Conservation (phyloP, 148 eudicot genomes). For the Rhododendron molle region DNA sequence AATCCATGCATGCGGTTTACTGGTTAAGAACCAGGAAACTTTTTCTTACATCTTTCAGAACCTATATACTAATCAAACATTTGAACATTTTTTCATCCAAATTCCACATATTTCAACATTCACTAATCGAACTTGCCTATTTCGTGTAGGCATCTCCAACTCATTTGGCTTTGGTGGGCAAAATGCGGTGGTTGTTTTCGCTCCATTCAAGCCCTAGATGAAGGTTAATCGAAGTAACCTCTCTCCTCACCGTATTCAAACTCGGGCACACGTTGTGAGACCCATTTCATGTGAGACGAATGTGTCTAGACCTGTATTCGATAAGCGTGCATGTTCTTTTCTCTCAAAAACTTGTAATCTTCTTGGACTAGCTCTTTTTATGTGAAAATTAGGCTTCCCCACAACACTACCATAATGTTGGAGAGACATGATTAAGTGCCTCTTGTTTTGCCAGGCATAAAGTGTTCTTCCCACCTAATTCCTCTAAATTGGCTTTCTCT, state of each 20-base stretch:
- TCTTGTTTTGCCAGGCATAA: not conserved
- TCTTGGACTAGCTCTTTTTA: not conserved
- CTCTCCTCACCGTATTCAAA: not conserved
- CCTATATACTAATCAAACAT: not conserved
- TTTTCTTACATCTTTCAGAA: not conserved
- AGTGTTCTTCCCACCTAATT: not conserved
- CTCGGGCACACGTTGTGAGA: not conserved
- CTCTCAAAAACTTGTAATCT: not conserved
- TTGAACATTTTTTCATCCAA: not conserved
- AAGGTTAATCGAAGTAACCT: not conserved
- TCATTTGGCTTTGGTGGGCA: constrained; percentile 65
- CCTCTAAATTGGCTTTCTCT: not conserved
- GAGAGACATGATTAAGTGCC: not conserved
- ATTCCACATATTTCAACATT: not conserved
- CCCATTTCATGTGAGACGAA: not conserved
- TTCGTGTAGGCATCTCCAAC: constrained; percentile 48
- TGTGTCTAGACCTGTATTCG: not conserved
- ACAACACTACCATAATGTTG: not conserved
- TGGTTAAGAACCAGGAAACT: not conserved
- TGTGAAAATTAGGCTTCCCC: not conserved
- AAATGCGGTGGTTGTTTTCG: constrained; percentile 51
- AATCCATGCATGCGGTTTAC: not conserved
- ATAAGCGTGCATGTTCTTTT: not conserved
- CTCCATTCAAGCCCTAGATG: constrained; percentile 40
- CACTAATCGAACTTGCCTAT: not conserved